These are phyloP conservation scores for Phytophthora brassicae DNA, from an alignment of 352 stramenopile species.

Conservation along the genomic window DNA sequence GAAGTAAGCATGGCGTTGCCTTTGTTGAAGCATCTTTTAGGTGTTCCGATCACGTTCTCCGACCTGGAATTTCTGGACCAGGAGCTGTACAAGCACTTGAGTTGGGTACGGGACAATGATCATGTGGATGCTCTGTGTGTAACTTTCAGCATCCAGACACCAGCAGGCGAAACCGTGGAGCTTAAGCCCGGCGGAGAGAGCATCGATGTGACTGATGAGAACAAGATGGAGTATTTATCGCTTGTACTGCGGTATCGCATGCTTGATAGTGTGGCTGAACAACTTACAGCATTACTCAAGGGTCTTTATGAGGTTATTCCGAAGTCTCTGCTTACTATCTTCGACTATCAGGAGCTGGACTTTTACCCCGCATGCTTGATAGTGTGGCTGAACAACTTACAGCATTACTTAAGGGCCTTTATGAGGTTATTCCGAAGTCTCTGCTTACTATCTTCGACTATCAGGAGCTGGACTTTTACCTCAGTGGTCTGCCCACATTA, in stretches of 20 bases:
- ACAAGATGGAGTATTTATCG: constrained; percentile 95
- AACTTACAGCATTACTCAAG: constrained; percentile 90
- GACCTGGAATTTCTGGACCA: constrained; percentile 85
- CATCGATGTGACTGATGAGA: constrained; percentile 94
- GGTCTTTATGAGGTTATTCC: constrained; percentile 94
- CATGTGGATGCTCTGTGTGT: constrained; percentile 70
- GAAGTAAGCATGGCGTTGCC: constrained; percentile 95
- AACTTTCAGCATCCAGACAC: constrained; percentile 68
- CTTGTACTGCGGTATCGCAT: constrained; percentile 94
- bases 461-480: constrained; percentile 95
- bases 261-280: constrained; percentile 86
- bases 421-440: constrained; percentile 90
- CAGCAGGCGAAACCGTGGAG: constrained; percentile 78
- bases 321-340: constrained; percentile 85
- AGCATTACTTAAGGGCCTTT: constrained; percentile 91
- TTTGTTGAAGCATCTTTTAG: constrained; percentile 81
- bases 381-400: constrained; percentile 90
- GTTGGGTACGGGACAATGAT: constrained; percentile 76
- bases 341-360: constrained; percentile 96
- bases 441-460: constrained; percentile 92
- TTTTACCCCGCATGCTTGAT: constrained; percentile 92
- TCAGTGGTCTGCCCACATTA: constrained; percentile 84
- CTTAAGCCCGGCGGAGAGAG: constrained; percentile 89
- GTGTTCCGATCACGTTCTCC: constrained; percentile 85
- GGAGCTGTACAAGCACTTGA: constrained; percentile 71